A percentile compares a stretch with the other conserved stretches of the same genome.
These are phyloP conservation scores for Aspergillus ostianus DNA, from an alignment of 495 filamentous ascomycete genomes.

Conservation along the genomic window DNA sequence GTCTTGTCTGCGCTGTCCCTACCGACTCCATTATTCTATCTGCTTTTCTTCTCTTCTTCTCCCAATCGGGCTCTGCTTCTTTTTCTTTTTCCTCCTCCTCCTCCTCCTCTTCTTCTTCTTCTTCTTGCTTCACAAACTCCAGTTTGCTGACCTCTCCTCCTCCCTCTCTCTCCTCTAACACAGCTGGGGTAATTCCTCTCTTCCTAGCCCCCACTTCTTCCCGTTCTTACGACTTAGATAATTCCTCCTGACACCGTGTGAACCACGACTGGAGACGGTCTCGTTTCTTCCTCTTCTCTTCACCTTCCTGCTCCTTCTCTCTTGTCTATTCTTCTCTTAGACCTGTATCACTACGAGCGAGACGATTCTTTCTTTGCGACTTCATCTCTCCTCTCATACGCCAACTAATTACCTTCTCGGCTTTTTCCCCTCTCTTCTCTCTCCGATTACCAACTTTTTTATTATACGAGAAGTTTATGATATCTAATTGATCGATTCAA, in stretches of 20 bases:
- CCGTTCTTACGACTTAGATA: slow-evolving; percentile 3
- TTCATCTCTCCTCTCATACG: slow-evolving; percentile 5
- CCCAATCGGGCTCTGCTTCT: slow-evolving; percentile 3
- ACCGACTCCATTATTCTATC: too few relatives aligned
- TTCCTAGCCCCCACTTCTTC: slow-evolving; percentile 2
- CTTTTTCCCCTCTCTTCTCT: slow-evolving; percentile 1
- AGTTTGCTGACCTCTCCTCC: slow-evolving; percentile 1
- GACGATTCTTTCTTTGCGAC: slow-evolving; percentile 2
- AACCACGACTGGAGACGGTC: background rate
- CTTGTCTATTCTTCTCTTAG: background rate
- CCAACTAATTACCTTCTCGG: background rate
- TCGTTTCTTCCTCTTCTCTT: background rate
- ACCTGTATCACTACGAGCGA: slow-evolving; percentile 5
- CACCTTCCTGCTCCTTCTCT: background rate
- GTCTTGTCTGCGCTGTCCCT: background rate
- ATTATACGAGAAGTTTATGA: slow-evolving; percentile 26
- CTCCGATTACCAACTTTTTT: slow-evolving; percentile 8
- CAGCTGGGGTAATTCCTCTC: slow-evolving; percentile 1
- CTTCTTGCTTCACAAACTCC: background rate
- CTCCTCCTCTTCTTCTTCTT: slow-evolving; percentile 6
- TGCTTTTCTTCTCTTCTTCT: slow-evolving; percentile 8
- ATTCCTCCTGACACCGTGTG: slow-evolving; percentile 7
- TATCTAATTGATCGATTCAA: slow-evolving; percentile 27
- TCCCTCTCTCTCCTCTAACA: background rate
- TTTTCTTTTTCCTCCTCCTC: slow-evolving; percentile 9